Base-by-base conservation (phyloP, 2,329 filamentous ascomycete genomes). In the Echinosphaeria canescens region DNA sequence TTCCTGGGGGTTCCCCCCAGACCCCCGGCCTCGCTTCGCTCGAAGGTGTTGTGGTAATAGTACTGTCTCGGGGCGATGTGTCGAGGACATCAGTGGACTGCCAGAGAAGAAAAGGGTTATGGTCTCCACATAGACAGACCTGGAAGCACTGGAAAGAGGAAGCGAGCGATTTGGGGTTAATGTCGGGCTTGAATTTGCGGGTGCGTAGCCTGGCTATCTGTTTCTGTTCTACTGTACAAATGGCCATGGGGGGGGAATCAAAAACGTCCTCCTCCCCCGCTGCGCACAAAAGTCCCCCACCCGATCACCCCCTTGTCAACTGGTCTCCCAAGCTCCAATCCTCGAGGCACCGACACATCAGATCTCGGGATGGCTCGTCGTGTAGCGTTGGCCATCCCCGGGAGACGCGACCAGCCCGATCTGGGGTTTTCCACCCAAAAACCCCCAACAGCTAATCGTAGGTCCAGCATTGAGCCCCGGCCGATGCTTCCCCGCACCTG, bases 331-430 rank as follows among this genome's bases (percentile, higher is more conserved):
- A 31, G 29, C 27, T 27, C 31, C 25, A 26, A 33, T 31, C 30
- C 40, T 36, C 38, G 26, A 32, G 34, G 39, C 41, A 22, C 25
- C 23, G 14, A 27, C 22, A 22, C n/a, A n/a, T n/a, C n/a, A 44
- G 45, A 42, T 39, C 48, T 47, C 38, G 41, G 37, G 41, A 43
- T 43, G 44, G 44, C 34, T 30, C 40, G 37, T 43, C 36, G 36
- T 39, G 43, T 41, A 41, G 36, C 37, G 32, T 30, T 29, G 27
- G 39, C 33, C 30, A 27, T 36, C 35, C 33, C 40, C 31, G 43
- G 41, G 50, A 55, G 53, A 53, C 56, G 56, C 53, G 54, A 60
- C 56, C 56, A 58, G 53, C 52, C 54, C 51, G 49, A 43, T 46
- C 48, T 49, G 40, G 36, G 34, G 37, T 13, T 15, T 25, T 15